Evolutionary conservation across 2,329 filamentous ascomycete genomes (phyloP).

Genomic region (Apiospora arundinis): DNA sequence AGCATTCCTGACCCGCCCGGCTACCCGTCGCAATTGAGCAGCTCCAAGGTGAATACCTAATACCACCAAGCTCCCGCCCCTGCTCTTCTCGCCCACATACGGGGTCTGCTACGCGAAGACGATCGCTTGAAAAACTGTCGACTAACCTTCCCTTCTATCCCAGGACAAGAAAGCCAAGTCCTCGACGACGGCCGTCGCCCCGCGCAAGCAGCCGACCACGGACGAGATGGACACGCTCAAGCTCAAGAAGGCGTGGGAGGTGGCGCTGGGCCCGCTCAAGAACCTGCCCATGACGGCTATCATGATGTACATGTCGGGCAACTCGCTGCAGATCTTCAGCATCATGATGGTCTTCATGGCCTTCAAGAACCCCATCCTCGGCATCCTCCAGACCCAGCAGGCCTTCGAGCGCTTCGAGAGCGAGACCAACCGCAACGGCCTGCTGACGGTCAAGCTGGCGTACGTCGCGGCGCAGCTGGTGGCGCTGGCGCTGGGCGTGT

Average conservation of each 20-base stretch:
- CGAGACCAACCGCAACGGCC: constrained; percentile 72
- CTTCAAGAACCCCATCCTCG: constrained; percentile 94
- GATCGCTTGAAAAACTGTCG: background rate
- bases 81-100: background rate
- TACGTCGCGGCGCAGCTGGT: constrained; percentile 89
- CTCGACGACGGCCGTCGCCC: constrained; percentile 49
- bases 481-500: constrained; percentile 84
- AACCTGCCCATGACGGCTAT: constrained; percentile 96
- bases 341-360: constrained; percentile 99
- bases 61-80: background rate
- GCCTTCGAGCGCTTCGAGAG: constrained; percentile 94
- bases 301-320: constrained; percentile 99
- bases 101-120: background rate
- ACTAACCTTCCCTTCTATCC: constrained; percentile 20
- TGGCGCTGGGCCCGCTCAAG: constrained; percentile 92
- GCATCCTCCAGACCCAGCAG: constrained; percentile 80
- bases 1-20: constrained; percentile 86
- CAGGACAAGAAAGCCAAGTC: constrained; percentile 54
- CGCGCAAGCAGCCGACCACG: constrained; percentile 71
- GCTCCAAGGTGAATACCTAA: constrained; percentile 59
- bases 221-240: constrained; percentile 95
- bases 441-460: constrained; percentile 84
- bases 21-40: constrained; percentile 64
- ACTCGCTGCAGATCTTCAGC: constrained; percentile 97
- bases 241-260: constrained; percentile 98